Percentiles rank a stretch among this genome's conserved stretches.
phyloP scores from a whole-genome alignment of 371 early-diverging fungal genomes.

The Mortierella sp. region DNA sequence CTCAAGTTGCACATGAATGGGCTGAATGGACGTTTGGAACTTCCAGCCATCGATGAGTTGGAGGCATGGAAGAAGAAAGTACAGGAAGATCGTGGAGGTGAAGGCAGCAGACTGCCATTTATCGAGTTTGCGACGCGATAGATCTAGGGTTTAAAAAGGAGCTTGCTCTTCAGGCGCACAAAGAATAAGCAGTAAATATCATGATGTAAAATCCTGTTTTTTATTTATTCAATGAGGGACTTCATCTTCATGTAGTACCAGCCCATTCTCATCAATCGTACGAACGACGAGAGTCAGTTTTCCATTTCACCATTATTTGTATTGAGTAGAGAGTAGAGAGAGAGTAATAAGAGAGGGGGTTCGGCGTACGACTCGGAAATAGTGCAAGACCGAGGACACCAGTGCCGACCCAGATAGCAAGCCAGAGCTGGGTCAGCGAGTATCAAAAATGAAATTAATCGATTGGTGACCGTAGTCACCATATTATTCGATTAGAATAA shows the following conservation, averaged over 20 bases:
- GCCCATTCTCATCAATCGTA: no score
- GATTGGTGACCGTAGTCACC: slow-evolving; percentile 43
- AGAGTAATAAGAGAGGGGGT: slow-evolving; percentile 7
- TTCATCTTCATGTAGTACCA: no score
- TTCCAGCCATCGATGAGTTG: not conserved
- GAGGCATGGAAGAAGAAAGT: slow-evolving; percentile 1
- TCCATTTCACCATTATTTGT: not conserved
- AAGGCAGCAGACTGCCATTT: not conserved
- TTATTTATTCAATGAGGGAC: no score
- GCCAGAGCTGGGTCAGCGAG: slow-evolving; percentile 47
- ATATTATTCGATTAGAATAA: slow-evolving; percentile 60
- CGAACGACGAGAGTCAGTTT: no score
- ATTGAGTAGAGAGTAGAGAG: not conserved
- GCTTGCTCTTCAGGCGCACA: not conserved
- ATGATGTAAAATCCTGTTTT: no score
- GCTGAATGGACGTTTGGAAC: not conserved
- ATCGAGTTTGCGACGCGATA: not conserved
- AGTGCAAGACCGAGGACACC: slow-evolving; percentile 59
- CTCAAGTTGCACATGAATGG: slow-evolving; percentile 1
- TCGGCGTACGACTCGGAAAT: slow-evolving; percentile 57
- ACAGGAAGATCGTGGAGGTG: slow-evolving; percentile 7
- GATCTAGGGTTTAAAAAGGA: not conserved
- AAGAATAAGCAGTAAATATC: no score
- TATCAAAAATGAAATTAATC: slow-evolving; percentile 56
- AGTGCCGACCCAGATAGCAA: slow-evolving; percentile 46